Evolutionary conservation across 1,284 basidiomycete genomes (phyloP), one percentile per base, ranked within the genome.

Genomic region (Moesziomyces parantarcticus): DNA sequence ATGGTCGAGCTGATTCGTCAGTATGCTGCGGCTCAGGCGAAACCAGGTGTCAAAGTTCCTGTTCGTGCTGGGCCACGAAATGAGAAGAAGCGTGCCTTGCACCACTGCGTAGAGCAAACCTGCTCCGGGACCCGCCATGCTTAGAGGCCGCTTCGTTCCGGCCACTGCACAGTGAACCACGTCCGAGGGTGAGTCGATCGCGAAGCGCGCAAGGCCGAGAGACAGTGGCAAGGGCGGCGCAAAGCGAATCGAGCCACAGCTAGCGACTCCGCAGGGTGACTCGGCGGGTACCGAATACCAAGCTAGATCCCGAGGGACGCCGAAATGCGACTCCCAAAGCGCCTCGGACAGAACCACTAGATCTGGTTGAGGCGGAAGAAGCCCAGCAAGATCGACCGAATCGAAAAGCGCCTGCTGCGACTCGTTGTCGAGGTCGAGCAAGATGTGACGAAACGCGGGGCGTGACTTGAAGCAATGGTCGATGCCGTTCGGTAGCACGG

Each of bases 261-360:
- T 54, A 5, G 14, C 11, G 13, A 68, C 41, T 18, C 54, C 55
- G 13, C 6, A 29, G 13, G 39, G 45, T 1, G 22, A 42, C 20
- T 53, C 42, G n/a, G 54, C 45, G 11, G 46, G 22, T 0, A 46
- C 42, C 3, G 58, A 42, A 21, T 62, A 58, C 65, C 65, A 68
- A 29, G 13, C 26, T 6, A 61, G 20, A 13, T 43, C 18, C 4
- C 58, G 50, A 10, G 65, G 54, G 1, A 68, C 58, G 16, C 58
- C 59, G n/a, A 61, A 68, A 11, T 58, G 49, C 16, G 50, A 50
- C 40, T 61, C 65, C 65, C 65, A 68, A 44, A 68, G 22, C 1
- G 65, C 59, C 16, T 68, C 58, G 40, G 54, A 50, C 22, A 68
- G 29, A 14, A 47, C 22, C 4, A 61, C 29, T 16, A 43, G 26